These are phyloP conservation scores for Singerocomus inundabilis DNA, from an alignment of 1,284 basidiomycete genomes.

Conservation along the genomic window DNA sequence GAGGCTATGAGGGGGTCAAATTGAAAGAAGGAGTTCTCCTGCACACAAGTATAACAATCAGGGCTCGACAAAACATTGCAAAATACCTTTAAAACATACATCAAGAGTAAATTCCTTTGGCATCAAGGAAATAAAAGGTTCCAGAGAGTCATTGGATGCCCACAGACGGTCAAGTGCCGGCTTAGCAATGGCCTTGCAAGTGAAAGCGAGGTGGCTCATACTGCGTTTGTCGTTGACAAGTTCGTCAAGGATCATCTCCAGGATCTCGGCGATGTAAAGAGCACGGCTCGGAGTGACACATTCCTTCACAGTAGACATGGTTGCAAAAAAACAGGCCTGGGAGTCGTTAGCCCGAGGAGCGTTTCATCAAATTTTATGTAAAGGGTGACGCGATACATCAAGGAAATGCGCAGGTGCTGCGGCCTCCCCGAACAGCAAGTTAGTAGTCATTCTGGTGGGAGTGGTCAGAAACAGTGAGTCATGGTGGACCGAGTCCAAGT, in stretches of 20 bases:
- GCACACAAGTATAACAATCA: constrained; percentile 5
- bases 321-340: background rate
- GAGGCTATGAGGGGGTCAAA: constrained; percentile 8
- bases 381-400: constrained; percentile 1
- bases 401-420: background rate
- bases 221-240: constrained; percentile 21
- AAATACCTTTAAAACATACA: constrained; percentile 11
- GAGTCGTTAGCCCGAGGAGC: too few species aligned
- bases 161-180: constrained; percentile 30
- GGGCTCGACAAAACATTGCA: background rate
- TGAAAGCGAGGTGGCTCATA: constrained; percentile 26
- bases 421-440: background rate
- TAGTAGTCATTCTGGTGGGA: background rate
- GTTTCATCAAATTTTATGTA: constrained; percentile 11
- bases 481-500: background rate
- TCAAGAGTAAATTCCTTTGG: constrained; percentile 23
- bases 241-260: constrained; percentile 29
- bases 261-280: constrained; percentile 24
- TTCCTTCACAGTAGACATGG: constrained; percentile 9
- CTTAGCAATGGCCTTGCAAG: constrained; percentile 30
- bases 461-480: background rate
- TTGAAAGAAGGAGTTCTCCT: constrained; percentile 25
- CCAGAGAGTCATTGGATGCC: constrained; percentile 26
- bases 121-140: constrained; percentile 24
- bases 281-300: constrained; percentile 4